Base-by-base conservation (phyloP, 1,284 basidiomycete species). In the Grifola frondosa region DNA sequence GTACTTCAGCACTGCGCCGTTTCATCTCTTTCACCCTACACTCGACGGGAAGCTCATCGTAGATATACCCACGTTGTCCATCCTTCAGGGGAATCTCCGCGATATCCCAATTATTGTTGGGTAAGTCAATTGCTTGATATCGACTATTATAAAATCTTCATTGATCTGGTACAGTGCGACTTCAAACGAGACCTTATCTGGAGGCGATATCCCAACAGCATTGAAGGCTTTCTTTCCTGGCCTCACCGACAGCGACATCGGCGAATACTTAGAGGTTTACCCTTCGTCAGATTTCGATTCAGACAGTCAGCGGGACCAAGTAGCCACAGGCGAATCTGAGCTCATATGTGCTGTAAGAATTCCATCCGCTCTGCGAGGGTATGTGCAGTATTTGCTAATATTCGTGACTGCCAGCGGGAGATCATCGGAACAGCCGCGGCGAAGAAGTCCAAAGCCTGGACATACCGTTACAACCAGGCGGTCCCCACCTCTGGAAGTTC, bases 51-150 rank as follows among this genome's bases (percentile, higher is more conserved):
- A 68, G 33, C 42, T 77, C 10, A 65, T 83, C 45, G 63, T 67
- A 2, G 71, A 75, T 15, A 66, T 67, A 44, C 77, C 78, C 3
- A 78, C 76, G 0, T 56, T 56, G 26, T 65, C 67, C 4, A 66
- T 83, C 25, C 55, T 68, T 5, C 41, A 59, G 10, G 73, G 75
- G 3, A 64, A 68, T 21, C 78, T 77, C 46, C 59, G 65, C 2
- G 61, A 67, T 19, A 73, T 82, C 4, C 74, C 78, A n/a, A 53
- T 81, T 2, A 74, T 84, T 25, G 72, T 80, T 29, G 80, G 80
- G 80, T 81, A 55, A 32, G 71, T 59, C n/a, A n/a, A n/a, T n/a
- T n/a, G n/a, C n/a, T n/a, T n/a, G n/a, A 20, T n/a, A 15, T 23
- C 15, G 29, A 25, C 15, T 41, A 10, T 13, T 12, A 34, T 6